These are phyloP conservation scores for Parascedosporium putredinis DNA, from an alignment of 2,329 filamentous ascomycete genomes.

Conservation along the genomic window DNA sequence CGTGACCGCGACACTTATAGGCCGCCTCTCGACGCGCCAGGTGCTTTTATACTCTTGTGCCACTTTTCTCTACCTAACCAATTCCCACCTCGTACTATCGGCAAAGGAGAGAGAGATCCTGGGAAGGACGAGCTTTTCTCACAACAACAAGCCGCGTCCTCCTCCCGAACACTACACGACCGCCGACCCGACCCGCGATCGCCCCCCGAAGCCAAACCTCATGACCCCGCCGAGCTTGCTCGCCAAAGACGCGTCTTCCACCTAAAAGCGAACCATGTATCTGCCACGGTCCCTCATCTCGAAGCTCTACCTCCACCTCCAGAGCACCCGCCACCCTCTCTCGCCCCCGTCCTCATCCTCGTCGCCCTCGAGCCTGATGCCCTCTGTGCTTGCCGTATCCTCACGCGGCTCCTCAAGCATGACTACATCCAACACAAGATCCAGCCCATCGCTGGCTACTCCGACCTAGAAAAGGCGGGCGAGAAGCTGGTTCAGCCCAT, in stretches of 20 bases:
- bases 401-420: slow-evolving; percentile 86
- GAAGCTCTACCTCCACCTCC: slow-evolving; percentile 82
- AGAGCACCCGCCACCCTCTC: slow-evolving; percentile 76
- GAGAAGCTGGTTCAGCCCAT: slow-evolving; percentile 72
- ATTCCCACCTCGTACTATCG: not conserved
- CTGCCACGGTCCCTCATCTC: slow-evolving; percentile 82
- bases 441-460: slow-evolving; percentile 86
- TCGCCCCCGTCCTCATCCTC: slow-evolving; percentile 87
- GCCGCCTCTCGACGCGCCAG: not conserved
- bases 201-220: not conserved
- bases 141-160: no score
- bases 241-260: slow-evolving; percentile 19
- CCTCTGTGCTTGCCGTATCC: slow-evolving; percentile 87
- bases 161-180: not conserved
- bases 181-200: not conserved
- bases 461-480: slow-evolving; percentile 72
- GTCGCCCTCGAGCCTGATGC: slow-evolving; percentile 92
- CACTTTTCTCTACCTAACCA: not conserved
- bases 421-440: slow-evolving; percentile 98
- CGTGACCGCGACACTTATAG: not conserved
- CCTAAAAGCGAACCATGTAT: slow-evolving; percentile 62
- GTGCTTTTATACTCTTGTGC: not conserved
- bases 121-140: no score
- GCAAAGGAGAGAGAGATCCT: no score
- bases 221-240: slow-evolving; percentile 4